phyloP scores from a whole-genome alignment of 768 basidiomycete species.

The Tricholoma hemisulphureum region DNA sequence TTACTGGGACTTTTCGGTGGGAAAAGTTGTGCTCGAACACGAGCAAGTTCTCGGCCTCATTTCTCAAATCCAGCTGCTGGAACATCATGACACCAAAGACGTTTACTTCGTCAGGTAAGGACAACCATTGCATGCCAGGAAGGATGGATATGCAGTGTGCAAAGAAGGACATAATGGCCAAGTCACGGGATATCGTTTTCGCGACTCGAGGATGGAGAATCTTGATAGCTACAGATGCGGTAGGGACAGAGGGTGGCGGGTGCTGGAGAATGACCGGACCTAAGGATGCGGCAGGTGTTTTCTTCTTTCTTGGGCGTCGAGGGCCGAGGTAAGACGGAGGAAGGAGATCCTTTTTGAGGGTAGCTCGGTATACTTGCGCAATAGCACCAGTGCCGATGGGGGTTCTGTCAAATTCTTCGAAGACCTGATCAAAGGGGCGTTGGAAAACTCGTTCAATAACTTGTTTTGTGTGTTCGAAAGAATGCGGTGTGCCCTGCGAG shows the following conservation, averaged over 20 bases:
- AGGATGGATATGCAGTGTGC: slow-evolving; percentile 72
- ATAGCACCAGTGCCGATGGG: slow-evolving; percentile 99
- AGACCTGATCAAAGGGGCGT: slow-evolving; percentile 81
- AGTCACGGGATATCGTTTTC: slow-evolving; percentile 83
- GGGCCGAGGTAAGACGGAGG: slow-evolving; percentile 83
- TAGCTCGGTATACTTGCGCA: slow-evolving; percentile 93
- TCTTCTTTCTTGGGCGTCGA: slow-evolving; percentile 49
- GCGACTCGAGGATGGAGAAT: slow-evolving; percentile 86
- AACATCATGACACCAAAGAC: slow-evolving; percentile 98
- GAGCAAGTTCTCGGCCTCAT: slow-evolving; percentile 85
- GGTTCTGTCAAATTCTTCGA: slow-evolving; percentile 79
- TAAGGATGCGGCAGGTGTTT: slow-evolving; percentile 44
- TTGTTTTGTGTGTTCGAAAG: slow-evolving; percentile 71
- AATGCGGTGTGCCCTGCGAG: slow-evolving; percentile 82
- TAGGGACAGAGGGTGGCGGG: slow-evolving; percentile 72
- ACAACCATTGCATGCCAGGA: slow-evolving; percentile 96
- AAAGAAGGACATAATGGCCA: slow-evolving; percentile 94
- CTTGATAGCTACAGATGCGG: slow-evolving; percentile 91
- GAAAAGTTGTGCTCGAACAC: slow-evolving; percentile 87
- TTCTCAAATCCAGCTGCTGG: slow-evolving; percentile 86
- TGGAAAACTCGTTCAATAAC: slow-evolving; percentile 86
- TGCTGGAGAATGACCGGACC: slow-evolving; percentile 58
- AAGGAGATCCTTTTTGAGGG: slow-evolving; percentile 77
- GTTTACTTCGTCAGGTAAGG: slow-evolving; percentile 89
- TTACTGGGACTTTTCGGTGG: slow-evolving; percentile 74